These are phyloP conservation scores for Rhizophora apiculata DNA, from an alignment of 345 rosid species.

Conservation along the genomic window DNA sequence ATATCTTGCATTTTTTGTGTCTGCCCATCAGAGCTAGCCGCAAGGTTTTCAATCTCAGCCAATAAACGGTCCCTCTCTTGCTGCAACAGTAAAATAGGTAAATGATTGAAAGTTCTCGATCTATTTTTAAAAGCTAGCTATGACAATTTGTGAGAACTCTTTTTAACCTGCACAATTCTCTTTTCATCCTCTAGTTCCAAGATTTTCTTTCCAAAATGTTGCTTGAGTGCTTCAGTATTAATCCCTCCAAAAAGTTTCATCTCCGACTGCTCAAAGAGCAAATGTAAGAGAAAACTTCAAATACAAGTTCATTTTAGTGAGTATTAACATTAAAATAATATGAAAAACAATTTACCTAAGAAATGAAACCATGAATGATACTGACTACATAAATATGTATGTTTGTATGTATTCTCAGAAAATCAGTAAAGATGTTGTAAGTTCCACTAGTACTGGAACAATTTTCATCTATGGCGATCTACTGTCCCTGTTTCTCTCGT, in stretches of 20 bases:
- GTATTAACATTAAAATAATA: not conserved
- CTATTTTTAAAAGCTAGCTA: not conserved
- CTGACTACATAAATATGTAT: not conserved
- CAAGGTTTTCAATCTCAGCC: conserved; percentile 84
- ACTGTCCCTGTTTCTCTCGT: not conserved
- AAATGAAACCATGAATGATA: not conserved
- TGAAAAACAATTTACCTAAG: no score
- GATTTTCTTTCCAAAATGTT: conserved; percentile 92
- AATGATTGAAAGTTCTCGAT: conserved; percentile 4
- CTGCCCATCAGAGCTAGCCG: conserved; percentile 78
- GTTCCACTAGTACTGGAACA: not conserved
- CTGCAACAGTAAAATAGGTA: conserved; percentile 40
- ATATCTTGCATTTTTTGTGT: conserved; percentile 75
- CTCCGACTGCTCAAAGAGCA: conserved; percentile 59
- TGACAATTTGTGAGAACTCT: conserved; percentile 13
- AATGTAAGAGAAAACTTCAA: conserved; percentile 1
- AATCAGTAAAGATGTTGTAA: not conserved
- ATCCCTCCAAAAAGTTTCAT: conserved; percentile 85
- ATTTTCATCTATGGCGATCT: not conserved
- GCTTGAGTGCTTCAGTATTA: conserved; percentile 74
- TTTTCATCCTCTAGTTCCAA: conserved; percentile 89
- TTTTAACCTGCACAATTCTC: conserved; percentile 72
- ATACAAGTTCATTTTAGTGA: not conserved
- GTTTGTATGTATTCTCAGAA: not conserved
- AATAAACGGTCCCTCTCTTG: conserved; percentile 84